A percentile compares a stretch with the other conserved stretches of the same genome.
phyloP scores from a whole-genome alignment of 768 basidiomycete genomes.

The Terana coerulea region DNA sequence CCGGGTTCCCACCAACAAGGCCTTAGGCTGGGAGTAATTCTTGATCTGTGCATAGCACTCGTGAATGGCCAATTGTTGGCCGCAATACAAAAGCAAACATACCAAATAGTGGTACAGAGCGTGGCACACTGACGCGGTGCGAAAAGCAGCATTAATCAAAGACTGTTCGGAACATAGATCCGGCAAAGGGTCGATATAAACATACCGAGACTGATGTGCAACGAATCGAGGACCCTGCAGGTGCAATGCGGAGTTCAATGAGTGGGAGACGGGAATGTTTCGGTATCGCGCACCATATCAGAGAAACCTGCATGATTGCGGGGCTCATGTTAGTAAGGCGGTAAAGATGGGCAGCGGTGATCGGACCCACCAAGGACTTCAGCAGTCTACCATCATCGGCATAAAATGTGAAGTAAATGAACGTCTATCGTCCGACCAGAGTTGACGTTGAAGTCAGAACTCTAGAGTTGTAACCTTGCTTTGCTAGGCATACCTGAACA shows the following conservation, averaged over 20 bases:
- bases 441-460: no score
- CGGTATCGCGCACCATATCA: constrained; percentile 7
- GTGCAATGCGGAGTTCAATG: background rate
- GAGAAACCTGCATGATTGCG: constrained; percentile 1
- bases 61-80: background rate
- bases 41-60: background rate
- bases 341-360: background rate
- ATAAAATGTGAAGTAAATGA: constrained; percentile 12
- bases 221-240: constrained; percentile 8
- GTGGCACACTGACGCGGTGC: constrained; percentile 5
- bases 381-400: background rate
- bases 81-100: background rate
- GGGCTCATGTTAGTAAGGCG: no score
- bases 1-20: constrained; percentile 3
- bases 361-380: constrained; percentile 8
- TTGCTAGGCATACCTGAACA: constrained; percentile 11
- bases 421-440: constrained; percentile 1
- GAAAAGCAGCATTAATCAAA: background rate
- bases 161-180: background rate
- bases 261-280: background rate
- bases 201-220: constrained; percentile 11
- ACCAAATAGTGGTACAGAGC: constrained; percentile 13
- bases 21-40: constrained; percentile 3
- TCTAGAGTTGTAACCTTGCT: no score
- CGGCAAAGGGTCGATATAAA: background rate